Evolutionary conservation across 257 asterid species (phyloP).

Genomic region (Ilex aquifolium): DNA sequence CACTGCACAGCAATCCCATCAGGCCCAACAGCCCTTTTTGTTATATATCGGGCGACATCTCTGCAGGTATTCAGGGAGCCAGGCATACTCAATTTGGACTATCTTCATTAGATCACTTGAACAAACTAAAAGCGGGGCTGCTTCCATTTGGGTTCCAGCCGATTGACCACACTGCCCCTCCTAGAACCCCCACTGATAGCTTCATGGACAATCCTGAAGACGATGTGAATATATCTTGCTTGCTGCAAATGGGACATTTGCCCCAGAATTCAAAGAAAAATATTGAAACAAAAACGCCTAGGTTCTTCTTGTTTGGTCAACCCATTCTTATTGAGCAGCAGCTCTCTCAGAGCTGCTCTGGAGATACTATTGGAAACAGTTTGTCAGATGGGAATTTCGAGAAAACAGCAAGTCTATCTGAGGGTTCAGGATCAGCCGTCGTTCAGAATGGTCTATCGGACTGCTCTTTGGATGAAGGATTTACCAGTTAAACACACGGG

Average conservation of each 20-base stretch:
- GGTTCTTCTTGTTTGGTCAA: slow-evolving; percentile 54
- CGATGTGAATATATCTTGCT: slow-evolving; percentile 29
- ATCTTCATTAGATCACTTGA: slow-evolving; percentile 37
- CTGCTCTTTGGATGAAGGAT: slow-evolving; percentile 37
- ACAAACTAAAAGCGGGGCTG: slow-evolving; percentile 43
- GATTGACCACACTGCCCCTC: slow-evolving; percentile 21
- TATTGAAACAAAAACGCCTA: slow-evolving; percentile 26
- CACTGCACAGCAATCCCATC: slow-evolving; percentile 40
- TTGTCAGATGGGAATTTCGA: slow-evolving; percentile 35
- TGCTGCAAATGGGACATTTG: slow-evolving; percentile 33
- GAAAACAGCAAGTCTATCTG: slow-evolving; percentile 28
- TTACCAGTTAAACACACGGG: slow-evolving; percentile 48
- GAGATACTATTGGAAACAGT: slow-evolving; percentile 28
- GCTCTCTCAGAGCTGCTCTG: slow-evolving; percentile 39
- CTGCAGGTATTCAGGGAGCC: slow-evolving; percentile 96
- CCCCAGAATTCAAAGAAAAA: slow-evolving; percentile 16
- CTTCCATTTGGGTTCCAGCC: slow-evolving; percentile 43
- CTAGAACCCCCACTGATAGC: slow-evolving; percentile 2
- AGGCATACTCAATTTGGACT: slow-evolving; percentile 64
- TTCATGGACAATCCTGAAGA: slow-evolving; percentile 10
- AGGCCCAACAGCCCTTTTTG: slow-evolving; percentile 73
- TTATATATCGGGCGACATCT: slow-evolving; percentile 46
- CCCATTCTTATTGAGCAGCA: slow-evolving; percentile 67
- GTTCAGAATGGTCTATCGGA: slow-evolving; percentile 41
- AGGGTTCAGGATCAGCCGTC: slow-evolving; percentile 54